Conservation (phyloP, 257 asterid species). For the Datura wrightii region DNA sequence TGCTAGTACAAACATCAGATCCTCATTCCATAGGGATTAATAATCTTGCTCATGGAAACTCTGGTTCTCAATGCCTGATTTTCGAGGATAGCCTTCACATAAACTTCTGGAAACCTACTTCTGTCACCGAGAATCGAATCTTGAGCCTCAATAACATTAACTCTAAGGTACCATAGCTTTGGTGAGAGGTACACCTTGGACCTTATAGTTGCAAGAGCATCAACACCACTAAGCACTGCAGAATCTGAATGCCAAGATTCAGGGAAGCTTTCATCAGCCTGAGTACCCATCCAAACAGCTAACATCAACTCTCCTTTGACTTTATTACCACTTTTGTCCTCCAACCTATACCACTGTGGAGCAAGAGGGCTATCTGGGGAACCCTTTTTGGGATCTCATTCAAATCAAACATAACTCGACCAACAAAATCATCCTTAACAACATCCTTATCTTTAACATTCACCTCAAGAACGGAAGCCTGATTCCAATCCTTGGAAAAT, state of each 20-base stretch:
- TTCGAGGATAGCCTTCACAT: conserved; percentile 68
- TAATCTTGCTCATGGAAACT: conserved; percentile 60
- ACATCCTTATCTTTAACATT: conserved; percentile 70
- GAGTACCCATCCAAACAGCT: conserved; percentile 91
- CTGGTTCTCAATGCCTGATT: conserved; percentile 64
- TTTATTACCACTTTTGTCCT: conserved; percentile 59
- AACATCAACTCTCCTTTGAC: conserved; percentile 71
- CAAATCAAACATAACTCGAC: conserved; percentile 61
- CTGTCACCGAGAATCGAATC: conserved; percentile 62
- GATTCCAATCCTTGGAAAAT: conserved; percentile 71
- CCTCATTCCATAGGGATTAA: conserved; percentile 86
- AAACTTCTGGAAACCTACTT: conserved; percentile 66
- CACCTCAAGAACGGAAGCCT: conserved; percentile 68
- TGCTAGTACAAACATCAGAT: conserved; percentile 78
- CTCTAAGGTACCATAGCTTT: conserved; percentile 76
- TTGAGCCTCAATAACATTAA: conserved; percentile 75
- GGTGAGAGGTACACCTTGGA: conserved; percentile 79
- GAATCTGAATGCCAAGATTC: conserved; percentile 83
- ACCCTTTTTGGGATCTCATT: conserved; percentile 69
- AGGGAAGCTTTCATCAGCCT: conserved; percentile 77
- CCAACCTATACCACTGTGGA: conserved; percentile 75
- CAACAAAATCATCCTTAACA: conserved; percentile 69
- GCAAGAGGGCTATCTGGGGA: conserved; percentile 80
- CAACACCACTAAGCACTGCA: conserved; percentile 61
- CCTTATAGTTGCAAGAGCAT: conserved; percentile 59